Conservation (phyloP, 805 yeast species). For the Komagataella phaffii region DNA sequence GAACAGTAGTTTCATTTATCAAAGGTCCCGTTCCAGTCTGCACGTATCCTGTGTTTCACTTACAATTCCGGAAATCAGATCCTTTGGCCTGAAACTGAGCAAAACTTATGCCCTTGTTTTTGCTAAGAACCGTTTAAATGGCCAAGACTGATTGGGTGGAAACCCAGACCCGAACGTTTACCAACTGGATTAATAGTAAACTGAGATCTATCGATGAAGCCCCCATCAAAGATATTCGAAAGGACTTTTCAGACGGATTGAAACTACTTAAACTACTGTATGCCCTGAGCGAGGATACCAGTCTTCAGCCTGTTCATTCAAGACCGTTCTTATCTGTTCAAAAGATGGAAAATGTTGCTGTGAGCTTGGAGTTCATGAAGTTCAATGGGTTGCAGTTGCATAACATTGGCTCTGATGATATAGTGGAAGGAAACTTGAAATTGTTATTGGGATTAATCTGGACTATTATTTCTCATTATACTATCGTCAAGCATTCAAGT, state of each 20-base stretch:
- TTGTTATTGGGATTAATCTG: constrained; percentile 34
- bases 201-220: constrained; percentile 9
- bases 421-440: constrained; percentile 33
- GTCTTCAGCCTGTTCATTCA: constrained; percentile 13
- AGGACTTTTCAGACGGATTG: constrained; percentile 27
- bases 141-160: constrained; percentile 22
- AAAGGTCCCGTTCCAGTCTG: not conserved
- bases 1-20: not conserved
- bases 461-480: constrained; percentile 29
- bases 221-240: constrained; percentile 12
- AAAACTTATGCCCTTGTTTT: not conserved
- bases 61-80: not conserved
- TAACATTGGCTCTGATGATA: constrained; percentile 34
- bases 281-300: constrained; percentile 14
- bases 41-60: not conserved
- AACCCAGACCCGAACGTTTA: constrained; percentile 33
- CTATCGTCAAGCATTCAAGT: constrained; percentile 10
- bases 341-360: constrained; percentile 31
- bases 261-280: constrained; percentile 23
- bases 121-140: not conserved
- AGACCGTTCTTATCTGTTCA: constrained; percentile 30
- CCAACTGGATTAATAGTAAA: constrained; percentile 34
- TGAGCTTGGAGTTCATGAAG: constrained; percentile 26
- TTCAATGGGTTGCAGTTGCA: constrained; percentile 24
- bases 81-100: not conserved